A percentile compares a stretch with the other conserved stretches of the same genome.
phyloP scores from a whole-genome alignment of 176 grass and related monocot species.

The Elaeis guineensis region DNA sequence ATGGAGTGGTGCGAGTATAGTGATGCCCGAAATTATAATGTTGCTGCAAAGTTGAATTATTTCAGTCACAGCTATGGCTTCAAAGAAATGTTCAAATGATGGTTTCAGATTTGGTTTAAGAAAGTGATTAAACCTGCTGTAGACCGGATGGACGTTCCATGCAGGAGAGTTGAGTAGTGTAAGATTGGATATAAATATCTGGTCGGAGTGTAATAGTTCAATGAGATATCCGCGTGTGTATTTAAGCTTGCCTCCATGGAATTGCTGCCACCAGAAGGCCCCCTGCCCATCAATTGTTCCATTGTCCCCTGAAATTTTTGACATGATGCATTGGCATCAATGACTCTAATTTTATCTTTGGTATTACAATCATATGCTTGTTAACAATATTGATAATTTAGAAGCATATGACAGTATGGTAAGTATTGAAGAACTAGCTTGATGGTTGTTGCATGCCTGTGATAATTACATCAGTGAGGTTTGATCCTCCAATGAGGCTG shows the following conservation, averaged over 20 bases:
- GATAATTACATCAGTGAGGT: constrained; percentile 71
- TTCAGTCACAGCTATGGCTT: neutral
- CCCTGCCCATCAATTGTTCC: constrained; percentile 90
- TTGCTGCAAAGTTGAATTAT: constrained; percentile 25
- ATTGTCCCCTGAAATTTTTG: constrained; percentile 43
- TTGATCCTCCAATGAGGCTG: constrained; percentile 75
- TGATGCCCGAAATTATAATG: constrained; percentile 55
- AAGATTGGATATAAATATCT: constrained; percentile 74
- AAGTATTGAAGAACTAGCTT: too few relatives aligned
- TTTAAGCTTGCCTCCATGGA: constrained; percentile 70
- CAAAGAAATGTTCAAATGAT: too few relatives aligned
- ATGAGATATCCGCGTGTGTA: constrained; percentile 81
- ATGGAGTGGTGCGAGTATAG: constrained; percentile 61
- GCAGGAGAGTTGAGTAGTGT: constrained; percentile 79
- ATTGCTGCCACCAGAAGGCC: constrained; percentile 80
- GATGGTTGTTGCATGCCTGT: constrained; percentile 27
- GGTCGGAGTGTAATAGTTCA: constrained; percentile 55
- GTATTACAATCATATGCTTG: too few relatives aligned
- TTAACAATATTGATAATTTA: too few relatives aligned
- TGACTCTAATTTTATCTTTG: too few relatives aligned
- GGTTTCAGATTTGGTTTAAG: too few relatives aligned
- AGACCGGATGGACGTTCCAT: constrained; percentile 93
- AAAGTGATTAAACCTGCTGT: constrained; percentile 44
- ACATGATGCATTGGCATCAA: too few relatives aligned
- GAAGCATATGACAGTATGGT: too few relatives aligned